Base-by-base conservation (phyloP, 768 basidiomycete genomes). In the Lactarius quietus region DNA sequence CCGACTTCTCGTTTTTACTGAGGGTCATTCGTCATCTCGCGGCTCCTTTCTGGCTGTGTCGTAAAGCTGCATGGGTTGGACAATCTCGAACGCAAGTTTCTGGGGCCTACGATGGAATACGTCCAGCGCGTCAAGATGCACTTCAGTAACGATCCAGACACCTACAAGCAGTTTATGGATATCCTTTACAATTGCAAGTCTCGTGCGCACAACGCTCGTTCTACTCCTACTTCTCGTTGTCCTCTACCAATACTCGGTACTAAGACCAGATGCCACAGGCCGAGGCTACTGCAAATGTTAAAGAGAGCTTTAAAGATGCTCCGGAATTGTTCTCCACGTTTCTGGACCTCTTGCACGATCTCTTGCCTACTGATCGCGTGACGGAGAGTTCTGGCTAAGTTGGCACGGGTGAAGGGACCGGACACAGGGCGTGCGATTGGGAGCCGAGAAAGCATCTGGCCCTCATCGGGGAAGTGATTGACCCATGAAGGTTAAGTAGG, bases 51-150 rank as follows among this genome's bases (percentile, higher is more conserved):
- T n/a, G n/a, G n/a, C n/a, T n/a, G n/a, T n/a, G n/a, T n/a, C n/a
- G n/a, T n/a, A n/a, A n/a, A n/a, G n/a, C n/a, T n/a, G n/a, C n/a
- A n/a, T n/a, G n/a, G n/a, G n/a, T n/a, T n/a, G n/a, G 68, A 67
- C 29, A 62, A 69, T 55, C 55, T 60, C 26, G 66, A 68, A n/a
- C 57, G 63, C 31, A 66, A 68, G 35, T 70, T 71, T 29, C 84
- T 90, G 51, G 85, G 87, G 70, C 88, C 77, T 86, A 96, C 97
- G 0, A 88, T 98, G 63, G 87, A 93, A 71, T 98, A 96, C 70
- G 94, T 99, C 36, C 94, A 95, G 77, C 94, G 94, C 78, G 97
- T 98, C 76, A 98, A 97, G 75, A 88, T 90, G 64, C 87, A 93
- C 18, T 97, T 93, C 76, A 74, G 75, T 31, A 75, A 77, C 61